These are phyloP conservation scores for Acanthamoeba quina DNA, from an alignment of 208 protist species.

Conservation along the genomic window DNA sequence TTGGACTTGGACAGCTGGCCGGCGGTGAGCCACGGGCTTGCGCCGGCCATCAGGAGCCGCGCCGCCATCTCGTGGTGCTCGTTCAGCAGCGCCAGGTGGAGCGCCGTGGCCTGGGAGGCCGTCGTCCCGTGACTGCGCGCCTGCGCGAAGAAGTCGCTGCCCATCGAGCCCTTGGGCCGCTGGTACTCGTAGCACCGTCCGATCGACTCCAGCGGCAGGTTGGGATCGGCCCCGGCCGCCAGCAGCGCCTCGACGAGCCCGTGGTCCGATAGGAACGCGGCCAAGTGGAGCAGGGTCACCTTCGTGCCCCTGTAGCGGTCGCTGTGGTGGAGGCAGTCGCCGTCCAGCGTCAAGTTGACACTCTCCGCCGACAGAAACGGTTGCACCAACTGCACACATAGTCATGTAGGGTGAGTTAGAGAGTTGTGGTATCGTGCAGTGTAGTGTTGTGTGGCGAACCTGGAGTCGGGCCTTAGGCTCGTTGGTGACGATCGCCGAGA, in stretches of 20 bases:
- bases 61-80: not conserved
- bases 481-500: not conserved
- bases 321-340: not conserved
- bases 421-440: too few species aligned
- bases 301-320: not conserved
- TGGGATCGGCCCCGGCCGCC: not conserved
- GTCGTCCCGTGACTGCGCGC: not conserved
- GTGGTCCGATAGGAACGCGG: not conserved
- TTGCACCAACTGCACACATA: not conserved
- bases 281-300: not conserved
- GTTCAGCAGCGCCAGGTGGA: not conserved
- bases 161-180: not conserved
- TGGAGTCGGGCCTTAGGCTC: too few species aligned
- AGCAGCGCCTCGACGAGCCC: not conserved
- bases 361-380: not conserved
- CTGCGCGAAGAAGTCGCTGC: not conserved
- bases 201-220: not conserved
- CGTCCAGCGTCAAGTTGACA: not conserved
- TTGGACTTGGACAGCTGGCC: not conserved
- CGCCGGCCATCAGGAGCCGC: not conserved
- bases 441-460: too few species aligned
- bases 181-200: not conserved
- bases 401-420: too few species aligned
- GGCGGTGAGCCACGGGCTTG: not conserved
- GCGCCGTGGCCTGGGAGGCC: not conserved